Percentiles rank a stretch among this genome's conserved stretches.
phyloP scores from a whole-genome alignment of 495 filamentous ascomycete genomes.

The Cladorrhinum samala region DNA sequence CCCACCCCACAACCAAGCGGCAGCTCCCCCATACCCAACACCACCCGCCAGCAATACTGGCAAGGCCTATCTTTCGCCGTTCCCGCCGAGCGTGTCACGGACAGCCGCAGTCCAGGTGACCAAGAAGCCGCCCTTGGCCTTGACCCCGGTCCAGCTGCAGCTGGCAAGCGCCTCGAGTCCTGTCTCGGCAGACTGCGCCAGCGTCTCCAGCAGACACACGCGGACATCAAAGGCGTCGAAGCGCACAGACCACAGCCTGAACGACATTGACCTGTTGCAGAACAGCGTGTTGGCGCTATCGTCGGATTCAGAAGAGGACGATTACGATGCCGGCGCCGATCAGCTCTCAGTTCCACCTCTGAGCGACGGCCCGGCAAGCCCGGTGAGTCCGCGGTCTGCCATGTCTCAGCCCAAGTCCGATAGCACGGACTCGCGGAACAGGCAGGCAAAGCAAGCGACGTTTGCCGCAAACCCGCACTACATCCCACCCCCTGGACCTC shows the following conservation, averaged over 20 bases:
- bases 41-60: slow-evolving; percentile 7
- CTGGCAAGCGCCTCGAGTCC: slow-evolving; percentile 14
- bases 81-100: slow-evolving; percentile 6
- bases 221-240: slow-evolving; percentile 45
- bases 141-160: slow-evolving; percentile 5
- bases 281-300: slow-evolving; percentile 45
- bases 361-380: slow-evolving; percentile 26
- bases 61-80: slow-evolving; percentile 16
- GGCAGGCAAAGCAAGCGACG: slow-evolving; percentile 19
- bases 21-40: slow-evolving; percentile 9
- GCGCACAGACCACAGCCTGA: slow-evolving; percentile 35
- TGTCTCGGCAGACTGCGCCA: slow-evolving; percentile 34
- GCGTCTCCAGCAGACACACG: slow-evolving; percentile 45
- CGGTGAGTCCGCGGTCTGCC: slow-evolving; percentile 24
- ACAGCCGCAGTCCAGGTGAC: slow-evolving; percentile 6
- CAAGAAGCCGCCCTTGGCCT: slow-evolving; percentile 9
- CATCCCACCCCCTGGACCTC: slow-evolving; percentile 14
- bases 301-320: slow-evolving; percentile 43
- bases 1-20: slow-evolving; percentile 4
- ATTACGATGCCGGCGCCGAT: slow-evolving; percentile 21
- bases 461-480: slow-evolving; percentile 20
- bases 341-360: slow-evolving; percentile 19
- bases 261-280: slow-evolving; percentile 39
- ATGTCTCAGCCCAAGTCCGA: slow-evolving; percentile 14
- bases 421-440: slow-evolving; percentile 15